Conservation (phyloP, 1,139 yeast species). For the Meyerozyma sp. region DNA sequence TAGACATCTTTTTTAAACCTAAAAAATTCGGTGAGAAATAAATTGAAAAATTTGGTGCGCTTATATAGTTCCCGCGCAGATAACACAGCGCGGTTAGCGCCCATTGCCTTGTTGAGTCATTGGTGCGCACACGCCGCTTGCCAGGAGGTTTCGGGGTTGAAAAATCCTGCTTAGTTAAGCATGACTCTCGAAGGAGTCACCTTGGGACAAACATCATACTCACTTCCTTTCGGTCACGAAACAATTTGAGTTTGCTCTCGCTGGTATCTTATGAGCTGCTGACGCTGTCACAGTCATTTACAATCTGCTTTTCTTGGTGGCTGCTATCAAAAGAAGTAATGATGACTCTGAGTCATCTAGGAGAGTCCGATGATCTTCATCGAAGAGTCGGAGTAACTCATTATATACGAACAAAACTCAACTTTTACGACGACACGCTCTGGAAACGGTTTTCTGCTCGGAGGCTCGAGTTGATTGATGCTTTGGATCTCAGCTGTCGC, state of each 20-base stretch:
- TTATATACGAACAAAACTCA: conserved; percentile 63
- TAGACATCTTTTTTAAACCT: conserved; percentile 53
- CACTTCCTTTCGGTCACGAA: neutral
- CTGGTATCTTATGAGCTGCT: no score
- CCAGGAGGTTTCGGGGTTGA: neutral
- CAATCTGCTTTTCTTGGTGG: neutral
- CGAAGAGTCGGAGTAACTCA: conserved; percentile 63
- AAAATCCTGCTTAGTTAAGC: neutral
- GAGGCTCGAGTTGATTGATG: conserved; percentile 80
- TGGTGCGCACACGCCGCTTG: neutral
- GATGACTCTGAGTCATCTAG: conserved; percentile 2
- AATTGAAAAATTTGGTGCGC: neutral
- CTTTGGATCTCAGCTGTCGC: conserved; percentile 64
- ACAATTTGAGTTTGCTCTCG: no score
- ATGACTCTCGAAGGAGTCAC: neutral
- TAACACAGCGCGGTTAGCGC: conserved; percentile 2
- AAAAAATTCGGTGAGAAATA: neutral
- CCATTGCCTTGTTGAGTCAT: conserved; percentile 2
- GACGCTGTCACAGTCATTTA: no score
- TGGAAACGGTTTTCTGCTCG: conserved; percentile 92
- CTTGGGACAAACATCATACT: neutral
- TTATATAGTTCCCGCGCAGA: neutral
- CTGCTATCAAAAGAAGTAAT: neutral
- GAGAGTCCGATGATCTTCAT: conserved; percentile 4
- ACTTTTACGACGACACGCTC: conserved; percentile 70